Evolutionary conservation across 768 basidiomycete species (phyloP).

Genomic region (Leccinum broughii): DNA sequence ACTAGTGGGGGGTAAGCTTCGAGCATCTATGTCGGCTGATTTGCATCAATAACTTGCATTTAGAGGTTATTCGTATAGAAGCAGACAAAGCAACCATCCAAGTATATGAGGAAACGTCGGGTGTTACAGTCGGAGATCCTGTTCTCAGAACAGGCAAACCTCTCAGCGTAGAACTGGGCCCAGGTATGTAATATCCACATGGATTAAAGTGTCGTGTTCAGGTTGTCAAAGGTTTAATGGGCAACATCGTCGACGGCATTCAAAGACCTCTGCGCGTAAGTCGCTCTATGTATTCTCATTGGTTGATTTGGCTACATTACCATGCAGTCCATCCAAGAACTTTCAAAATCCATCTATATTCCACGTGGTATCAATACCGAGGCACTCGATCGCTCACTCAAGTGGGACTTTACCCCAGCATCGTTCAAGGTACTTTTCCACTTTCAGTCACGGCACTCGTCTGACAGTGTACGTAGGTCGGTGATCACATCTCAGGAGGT

Average conservation of each 20-base stretch:
- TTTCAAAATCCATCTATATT: conserved; percentile 99
- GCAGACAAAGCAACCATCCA: conserved; percentile 98
- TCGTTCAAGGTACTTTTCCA: conserved; percentile 61
- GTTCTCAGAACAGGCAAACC: conserved; percentile 98
- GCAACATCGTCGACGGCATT: conserved; percentile 98
- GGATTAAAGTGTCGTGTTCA: conserved; percentile 2
- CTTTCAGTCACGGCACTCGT: conserved; percentile 4
- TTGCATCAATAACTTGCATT: conserved; percentile 14
- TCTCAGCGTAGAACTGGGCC: conserved; percentile 95
- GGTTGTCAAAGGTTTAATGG: conserved; percentile 77
- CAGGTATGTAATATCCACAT: conserved; percentile 55
- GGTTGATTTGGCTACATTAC: conserved; percentile 5
- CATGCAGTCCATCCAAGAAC: conserved; percentile 83
- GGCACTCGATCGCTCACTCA: conserved; percentile 79
- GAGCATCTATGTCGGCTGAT: background rate
- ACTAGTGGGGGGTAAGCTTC: conserved; percentile 83
- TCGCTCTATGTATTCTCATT: conserved; percentile 9
- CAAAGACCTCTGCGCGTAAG: conserved; percentile 87
- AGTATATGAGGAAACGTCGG: conserved; percentile 99
- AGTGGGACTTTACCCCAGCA: conserved; percentile 94
- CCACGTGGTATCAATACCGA: conserved; percentile 98
- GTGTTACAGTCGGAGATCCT: conserved; percentile 98
- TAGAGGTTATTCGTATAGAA: conserved; percentile 99
- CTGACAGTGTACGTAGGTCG: conserved; percentile 53
- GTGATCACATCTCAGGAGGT: conserved; percentile 96